Base-by-base conservation (phyloP, 768 basidiomycete genomes). In the Kwoniella dejecticola region DNA sequence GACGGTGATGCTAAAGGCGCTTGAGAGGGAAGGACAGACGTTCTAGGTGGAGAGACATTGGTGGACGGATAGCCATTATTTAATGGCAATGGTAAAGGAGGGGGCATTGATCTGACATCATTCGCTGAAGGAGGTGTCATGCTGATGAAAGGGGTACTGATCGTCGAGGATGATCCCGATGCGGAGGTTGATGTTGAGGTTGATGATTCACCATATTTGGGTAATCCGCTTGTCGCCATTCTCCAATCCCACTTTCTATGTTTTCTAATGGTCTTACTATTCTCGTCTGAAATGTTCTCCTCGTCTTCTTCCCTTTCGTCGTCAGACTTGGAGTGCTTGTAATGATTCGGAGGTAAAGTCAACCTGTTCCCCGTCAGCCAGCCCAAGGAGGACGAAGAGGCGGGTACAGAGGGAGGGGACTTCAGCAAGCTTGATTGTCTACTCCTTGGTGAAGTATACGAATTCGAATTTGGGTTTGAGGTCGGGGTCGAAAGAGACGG, bases 101-200 rank as follows among this genome's bases (percentile, higher is more conserved):
- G 27, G 11, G 52, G 33, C 58, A 58, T 55, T 40, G 41, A 52
- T 30, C 13, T 33, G 0, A 31, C 11, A 31, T 33, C 49, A 10
- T 30, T 41, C 8, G 23, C 27, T 6, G 41, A 48, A n/a, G 67
- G 67, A 21, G 67, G 67, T 7, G 60, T 68, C 67, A 68, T 68
- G 36, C 57, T 63, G 48, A 68, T 68, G 6, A 55, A 41, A 23
- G 67, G 67, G 5, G 67, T 56, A 21, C 21, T 26, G 19, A 26
- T 23, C 19, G 27, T 15, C 26, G 27, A 42, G 17, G 12, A 12
- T 42, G 44, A 36, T 30, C 21, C 52, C 30, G 52, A 27, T 52
- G 42, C 26, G n/a, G 44, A 45, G 12, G 44, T 19, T 50, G 53
- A 55, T 19, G n/a, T 41, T 19, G 53, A 52, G 12, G 38, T 27